Conservation (phyloP, 164 flowering plant genomes). For the Umbilicus rupestris region DNA sequence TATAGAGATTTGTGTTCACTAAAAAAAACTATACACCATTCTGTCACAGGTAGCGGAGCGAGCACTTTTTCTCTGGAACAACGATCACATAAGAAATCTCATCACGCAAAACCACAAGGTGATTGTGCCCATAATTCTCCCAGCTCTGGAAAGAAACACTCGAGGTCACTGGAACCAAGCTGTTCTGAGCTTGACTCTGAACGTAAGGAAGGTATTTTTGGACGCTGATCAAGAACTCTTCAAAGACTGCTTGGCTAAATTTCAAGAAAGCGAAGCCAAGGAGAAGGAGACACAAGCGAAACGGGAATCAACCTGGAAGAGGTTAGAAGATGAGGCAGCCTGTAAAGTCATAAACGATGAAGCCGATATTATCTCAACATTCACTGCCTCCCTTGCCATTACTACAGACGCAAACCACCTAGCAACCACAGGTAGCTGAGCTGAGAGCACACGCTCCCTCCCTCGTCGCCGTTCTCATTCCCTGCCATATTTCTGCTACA, state of each 20-base stretch:
- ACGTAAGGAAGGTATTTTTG: constrained; percentile 63
- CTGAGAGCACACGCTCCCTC: no score
- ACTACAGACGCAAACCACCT: constrained; percentile 25
- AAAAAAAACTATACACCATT: not conserved
- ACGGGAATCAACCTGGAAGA: constrained; percentile 60
- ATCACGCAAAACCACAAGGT: constrained; percentile 54
- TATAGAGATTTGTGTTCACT: not conserved
- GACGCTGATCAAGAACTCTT: constrained; percentile 58
- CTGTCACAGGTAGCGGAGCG: constrained; percentile 67
- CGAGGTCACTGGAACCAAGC: constrained; percentile 80
- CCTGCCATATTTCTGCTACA: no score
- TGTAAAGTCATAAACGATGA: constrained; percentile 49
- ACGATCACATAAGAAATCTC: constrained; percentile 64
- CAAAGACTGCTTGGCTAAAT: constrained; percentile 50
- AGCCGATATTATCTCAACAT: constrained; percentile 47
- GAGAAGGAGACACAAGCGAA: constrained; percentile 38
- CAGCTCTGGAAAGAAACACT: constrained; percentile 66
- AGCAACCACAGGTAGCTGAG: constrained; percentile 33
- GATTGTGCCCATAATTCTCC: constrained; percentile 63
- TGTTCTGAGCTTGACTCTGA: constrained; percentile 66
- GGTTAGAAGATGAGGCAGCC: constrained; percentile 66
- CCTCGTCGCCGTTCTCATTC: no score
- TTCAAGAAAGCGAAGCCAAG: constrained; percentile 52
- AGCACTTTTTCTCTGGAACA: constrained; percentile 77
- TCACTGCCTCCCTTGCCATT: constrained; percentile 35